Evolutionary conservation across 352 stramenopile genomes (phyloP).

Genomic region (Phytophthora sp.): DNA sequence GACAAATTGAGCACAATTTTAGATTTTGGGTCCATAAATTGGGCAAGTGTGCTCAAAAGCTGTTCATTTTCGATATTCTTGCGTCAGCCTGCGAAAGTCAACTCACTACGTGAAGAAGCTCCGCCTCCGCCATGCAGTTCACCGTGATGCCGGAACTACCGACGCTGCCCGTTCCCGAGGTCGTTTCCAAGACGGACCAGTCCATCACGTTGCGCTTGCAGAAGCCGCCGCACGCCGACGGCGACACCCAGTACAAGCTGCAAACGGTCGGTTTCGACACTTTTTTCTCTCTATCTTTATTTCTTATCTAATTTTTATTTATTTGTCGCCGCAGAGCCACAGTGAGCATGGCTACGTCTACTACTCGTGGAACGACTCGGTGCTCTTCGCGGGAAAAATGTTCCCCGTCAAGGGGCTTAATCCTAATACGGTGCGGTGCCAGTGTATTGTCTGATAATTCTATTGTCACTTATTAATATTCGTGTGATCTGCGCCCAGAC

Average conservation of each 20-base stretch:
- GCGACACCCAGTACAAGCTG: conserved; percentile 60
- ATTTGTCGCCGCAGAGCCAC: conserved; percentile 46
- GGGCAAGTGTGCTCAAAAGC: neutral
- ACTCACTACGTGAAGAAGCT: conserved; percentile 2
- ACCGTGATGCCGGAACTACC: conserved; percentile 69
- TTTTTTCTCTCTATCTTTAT: neutral
- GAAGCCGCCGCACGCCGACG: conserved; percentile 33
- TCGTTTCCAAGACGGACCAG: conserved; percentile 78
- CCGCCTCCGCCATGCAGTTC: conserved; percentile 42
- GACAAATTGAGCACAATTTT: conserved; percentile 16
- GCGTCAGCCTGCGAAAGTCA: conserved; percentile 17
- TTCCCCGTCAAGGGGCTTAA: conserved; percentile 73
- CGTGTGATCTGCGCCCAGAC: conserved; percentile 41
- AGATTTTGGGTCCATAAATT: conserved; percentile 3
- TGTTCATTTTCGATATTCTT: no score
- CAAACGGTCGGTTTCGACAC: conserved; percentile 39
- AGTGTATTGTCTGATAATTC: neutral
- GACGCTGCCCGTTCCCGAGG: conserved; percentile 58
- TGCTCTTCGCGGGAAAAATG: conserved; percentile 58
- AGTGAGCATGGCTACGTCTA: conserved; percentile 89
- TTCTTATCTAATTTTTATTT: conserved; percentile 3
- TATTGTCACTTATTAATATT: conserved; percentile 8
- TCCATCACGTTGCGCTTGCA: conserved; percentile 71
- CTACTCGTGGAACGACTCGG: conserved; percentile 86
- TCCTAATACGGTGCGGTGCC: conserved; percentile 64